These are phyloP conservation scores for Colletotrichum eleusines DNA, from an alignment of 2,329 filamentous ascomycete species.

Conservation along the genomic window DNA sequence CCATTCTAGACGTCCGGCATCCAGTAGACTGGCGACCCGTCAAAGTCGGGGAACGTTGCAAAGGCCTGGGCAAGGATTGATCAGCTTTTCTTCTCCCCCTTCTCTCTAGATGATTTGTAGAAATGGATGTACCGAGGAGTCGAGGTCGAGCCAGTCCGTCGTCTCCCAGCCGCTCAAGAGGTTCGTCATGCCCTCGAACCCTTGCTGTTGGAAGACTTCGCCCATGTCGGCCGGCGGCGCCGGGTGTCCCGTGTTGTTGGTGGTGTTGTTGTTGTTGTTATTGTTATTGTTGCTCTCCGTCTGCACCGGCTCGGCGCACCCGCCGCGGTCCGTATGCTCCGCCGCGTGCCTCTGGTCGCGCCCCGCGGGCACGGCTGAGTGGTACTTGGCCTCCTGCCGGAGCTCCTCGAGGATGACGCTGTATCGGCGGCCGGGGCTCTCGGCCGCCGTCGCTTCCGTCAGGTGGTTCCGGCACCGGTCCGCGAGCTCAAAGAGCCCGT, in stretches of 20 bases:
- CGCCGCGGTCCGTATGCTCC: slow-evolving; percentile 1
- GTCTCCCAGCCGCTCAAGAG: slow-evolving; percentile 47
- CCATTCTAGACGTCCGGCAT: slow-evolving; percentile 28
- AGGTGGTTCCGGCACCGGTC: slow-evolving; percentile 62
- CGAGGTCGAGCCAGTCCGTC: slow-evolving; percentile 49
- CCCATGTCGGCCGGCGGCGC: slow-evolving; percentile 31
- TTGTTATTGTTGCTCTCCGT: neutral
- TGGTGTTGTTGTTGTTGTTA: too few species aligned
- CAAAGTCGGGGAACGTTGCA: slow-evolving; percentile 38
- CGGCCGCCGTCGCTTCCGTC: slow-evolving; percentile 51
- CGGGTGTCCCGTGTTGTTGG: neutral
- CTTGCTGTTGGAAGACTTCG: slow-evolving; percentile 30
- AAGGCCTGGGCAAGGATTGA: slow-evolving; percentile 35
- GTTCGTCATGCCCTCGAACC: slow-evolving; percentile 38
- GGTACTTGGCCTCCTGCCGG: slow-evolving; percentile 52
- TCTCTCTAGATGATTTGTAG: slow-evolving; percentile 1
- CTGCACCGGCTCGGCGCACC: slow-evolving; percentile 2
- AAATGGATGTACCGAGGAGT: slow-evolving; percentile 45
- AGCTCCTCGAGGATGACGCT: slow-evolving; percentile 66
- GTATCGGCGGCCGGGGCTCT: slow-evolving; percentile 61
- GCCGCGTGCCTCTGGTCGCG: neutral
- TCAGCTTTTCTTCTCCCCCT: slow-evolving; percentile 14
- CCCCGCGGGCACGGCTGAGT: slow-evolving; percentile 12
- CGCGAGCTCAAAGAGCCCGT: slow-evolving; percentile 44
- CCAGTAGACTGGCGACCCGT: slow-evolving; percentile 39